A percentile compares a stretch with the other conserved stretches of the same genome.
These are phyloP conservation scores for Umbelopsis isabellina DNA, from an alignment of 192 early-diverging fungal species.

Conservation along the genomic window DNA sequence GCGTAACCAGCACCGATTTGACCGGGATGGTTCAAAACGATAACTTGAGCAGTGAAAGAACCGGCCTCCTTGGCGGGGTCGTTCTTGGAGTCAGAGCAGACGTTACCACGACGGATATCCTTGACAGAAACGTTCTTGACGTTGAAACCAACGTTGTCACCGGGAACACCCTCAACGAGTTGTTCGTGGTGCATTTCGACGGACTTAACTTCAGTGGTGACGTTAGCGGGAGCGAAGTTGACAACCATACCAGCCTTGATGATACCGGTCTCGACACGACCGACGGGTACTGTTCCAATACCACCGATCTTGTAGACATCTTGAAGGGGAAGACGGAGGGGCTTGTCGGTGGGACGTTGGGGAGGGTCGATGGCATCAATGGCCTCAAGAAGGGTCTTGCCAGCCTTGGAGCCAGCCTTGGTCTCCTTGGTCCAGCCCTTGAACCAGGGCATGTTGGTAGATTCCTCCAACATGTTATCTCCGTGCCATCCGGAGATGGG, in stretches of 20 bases:
- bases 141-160: slow-evolving; percentile 99
- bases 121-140: slow-evolving; percentile 98
- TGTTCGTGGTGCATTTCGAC: slow-evolving; percentile 98
- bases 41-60: slow-evolving; percentile 91
- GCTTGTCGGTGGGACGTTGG: slow-evolving; percentile 86
- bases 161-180: slow-evolving; percentile 84
- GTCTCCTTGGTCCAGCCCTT: slow-evolving; percentile 96
- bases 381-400: slow-evolving; percentile 91
- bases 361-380: slow-evolving; percentile 96
- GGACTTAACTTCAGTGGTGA: slow-evolving; percentile 92
- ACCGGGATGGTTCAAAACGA: slow-evolving; percentile 94
- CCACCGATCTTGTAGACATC: slow-evolving; percentile 99
- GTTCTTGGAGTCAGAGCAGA: slow-evolving; percentile 96
- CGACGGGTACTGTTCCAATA: slow-evolving; percentile 97
- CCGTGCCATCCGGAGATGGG: slow-evolving; percentile 99
- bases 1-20: slow-evolving; percentile 92
- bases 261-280: slow-evolving; percentile 94
- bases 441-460: slow-evolving; percentile 96
- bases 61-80: slow-evolving; percentile 89
- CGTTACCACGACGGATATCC: slow-evolving; percentile 96
- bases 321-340: slow-evolving; percentile 96
- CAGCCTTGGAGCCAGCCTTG: slow-evolving; percentile 68
- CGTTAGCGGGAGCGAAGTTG: slow-evolving; percentile 17
- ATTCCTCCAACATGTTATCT: slow-evolving; percentile 97
- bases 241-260: slow-evolving; percentile 64